Conservation (phyloP, 2,329 filamentous ascomycete species). For the Teratosphaeria destructans region DNA sequence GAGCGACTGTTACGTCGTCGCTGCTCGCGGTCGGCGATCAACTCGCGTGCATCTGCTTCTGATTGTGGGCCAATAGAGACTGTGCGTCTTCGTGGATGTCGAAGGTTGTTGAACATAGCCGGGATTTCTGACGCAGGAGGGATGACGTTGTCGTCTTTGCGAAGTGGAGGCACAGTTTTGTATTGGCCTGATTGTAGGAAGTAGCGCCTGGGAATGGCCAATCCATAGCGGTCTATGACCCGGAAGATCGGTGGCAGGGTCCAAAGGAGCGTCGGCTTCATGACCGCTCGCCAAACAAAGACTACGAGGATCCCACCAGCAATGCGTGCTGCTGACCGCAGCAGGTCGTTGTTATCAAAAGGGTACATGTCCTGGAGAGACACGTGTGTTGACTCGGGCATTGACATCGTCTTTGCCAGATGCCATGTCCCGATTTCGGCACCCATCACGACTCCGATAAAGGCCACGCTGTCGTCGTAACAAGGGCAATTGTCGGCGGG, state of each 20-base stretch:
- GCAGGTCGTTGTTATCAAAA: conserved; percentile 51
- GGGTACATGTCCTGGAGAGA: conserved; percentile 10
- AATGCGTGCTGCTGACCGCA: conserved; percentile 55
- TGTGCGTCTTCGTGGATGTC: conserved; percentile 68
- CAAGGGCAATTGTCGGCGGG: conserved; percentile 78
- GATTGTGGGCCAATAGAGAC: conserved; percentile 91
- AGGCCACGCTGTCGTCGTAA: conserved; percentile 37
- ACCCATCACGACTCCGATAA: conserved; percentile 65
- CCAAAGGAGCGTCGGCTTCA: conserved; percentile 73
- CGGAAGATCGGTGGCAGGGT: conserved; percentile 79
- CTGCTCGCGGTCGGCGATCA: conserved; percentile 78
- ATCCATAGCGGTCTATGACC: conserved; percentile 65
- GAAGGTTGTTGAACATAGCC: conserved; percentile 67
- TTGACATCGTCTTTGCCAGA: conserved; percentile 31
- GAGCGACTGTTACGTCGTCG: conserved; percentile 50
- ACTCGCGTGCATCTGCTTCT: conserved; percentile 91
- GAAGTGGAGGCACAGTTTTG: conserved; percentile 63
- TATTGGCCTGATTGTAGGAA: conserved; percentile 82
- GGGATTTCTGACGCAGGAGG: conserved; percentile 83
- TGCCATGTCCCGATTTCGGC: conserved; percentile 77
- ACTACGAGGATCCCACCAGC: conserved; percentile 71
- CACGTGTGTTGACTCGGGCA: neutral
- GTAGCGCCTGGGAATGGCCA: conserved; percentile 77
- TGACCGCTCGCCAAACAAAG: conserved; percentile 80
- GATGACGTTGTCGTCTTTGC: conserved; percentile 77